These are phyloP conservation scores for Lepidium aucheri DNA, from an alignment of 345 rosid genomes.

Conservation along the genomic window DNA sequence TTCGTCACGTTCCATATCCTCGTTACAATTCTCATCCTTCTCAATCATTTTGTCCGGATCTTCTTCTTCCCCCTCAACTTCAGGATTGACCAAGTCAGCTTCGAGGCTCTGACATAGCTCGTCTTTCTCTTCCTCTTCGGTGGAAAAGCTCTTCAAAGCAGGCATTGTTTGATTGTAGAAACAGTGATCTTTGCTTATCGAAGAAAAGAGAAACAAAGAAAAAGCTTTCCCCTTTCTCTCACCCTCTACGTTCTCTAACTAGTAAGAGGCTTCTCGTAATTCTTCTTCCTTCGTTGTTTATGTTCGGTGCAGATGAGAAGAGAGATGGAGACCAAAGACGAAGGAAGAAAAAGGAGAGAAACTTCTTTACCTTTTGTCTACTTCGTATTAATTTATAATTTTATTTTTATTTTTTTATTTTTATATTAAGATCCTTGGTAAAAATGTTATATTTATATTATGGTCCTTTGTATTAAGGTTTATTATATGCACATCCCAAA, in stretches of 20 bases:
- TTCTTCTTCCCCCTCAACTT: not conserved
- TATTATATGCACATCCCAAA: not conserved
- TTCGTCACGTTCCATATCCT: conserved; percentile 21
- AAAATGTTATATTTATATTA: no score
- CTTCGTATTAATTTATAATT: not conserved
- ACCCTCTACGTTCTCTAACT: not conserved
- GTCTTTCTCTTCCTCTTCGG: conserved; percentile 34
- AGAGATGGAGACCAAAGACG: not conserved
- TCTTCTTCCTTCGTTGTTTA: not conserved
- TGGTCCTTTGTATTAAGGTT: not conserved
- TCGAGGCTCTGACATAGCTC: conserved; percentile 23
- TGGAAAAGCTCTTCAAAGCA: conserved; percentile 51
- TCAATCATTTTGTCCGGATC: conserved; percentile 8
- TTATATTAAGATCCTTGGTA: not conserved
- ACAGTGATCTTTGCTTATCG: conserved; percentile 9
- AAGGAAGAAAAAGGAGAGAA: conserved; percentile 20
- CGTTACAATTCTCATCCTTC: not conserved
- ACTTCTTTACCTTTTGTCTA: conserved; percentile 11
- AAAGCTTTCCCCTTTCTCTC: conserved; percentile 7
- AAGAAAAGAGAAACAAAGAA: not conserved
- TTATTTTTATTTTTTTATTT: not conserved
- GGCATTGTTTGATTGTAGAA: conserved; percentile 67
- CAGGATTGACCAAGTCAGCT: not conserved
- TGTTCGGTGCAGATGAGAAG: conserved; percentile 17
- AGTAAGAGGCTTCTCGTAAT: not conserved